Evolutionary conservation across 768 basidiomycete genomes (phyloP).

Genomic region (Leccinellum albellum): DNA sequence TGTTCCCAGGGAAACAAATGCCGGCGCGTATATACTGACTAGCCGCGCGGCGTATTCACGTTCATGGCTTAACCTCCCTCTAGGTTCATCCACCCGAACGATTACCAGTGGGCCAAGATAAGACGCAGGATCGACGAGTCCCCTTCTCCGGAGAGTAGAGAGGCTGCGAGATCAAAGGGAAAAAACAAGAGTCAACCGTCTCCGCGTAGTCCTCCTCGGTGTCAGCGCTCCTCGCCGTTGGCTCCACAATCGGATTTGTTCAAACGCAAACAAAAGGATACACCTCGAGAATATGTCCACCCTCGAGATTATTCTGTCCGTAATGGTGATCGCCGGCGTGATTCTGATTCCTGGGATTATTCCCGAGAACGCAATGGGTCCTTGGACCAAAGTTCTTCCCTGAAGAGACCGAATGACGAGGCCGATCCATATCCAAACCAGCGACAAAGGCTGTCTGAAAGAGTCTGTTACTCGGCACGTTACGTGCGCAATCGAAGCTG

Average conservation of each 20-base stretch:
- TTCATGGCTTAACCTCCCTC: conserved; percentile 5
- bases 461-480: conserved; percentile 19
- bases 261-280: conserved; percentile 27
- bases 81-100: conserved; percentile 51
- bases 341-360: conserved; percentile 22
- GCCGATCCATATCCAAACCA: conserved; percentile 23
- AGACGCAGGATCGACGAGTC: conserved; percentile 16
- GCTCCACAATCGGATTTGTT: conserved; percentile 45
- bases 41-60: conserved; percentile 2
- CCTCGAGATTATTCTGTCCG: conserved; percentile 17
- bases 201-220: conserved; percentile 17
- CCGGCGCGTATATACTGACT: conserved; percentile 37
- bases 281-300: conserved; percentile 20
- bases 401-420: conserved; percentile 28
- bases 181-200: conserved; percentile 21
- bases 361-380: conserved; percentile 18
- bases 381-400: conserved; percentile 13
- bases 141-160: conserved; percentile 22
- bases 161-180: conserved; percentile 19
- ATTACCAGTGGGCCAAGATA: conserved; percentile 38
- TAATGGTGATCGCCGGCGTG: conserved; percentile 22
- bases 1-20: conserved; percentile 48
- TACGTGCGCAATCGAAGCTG: conserved; percentile 1
- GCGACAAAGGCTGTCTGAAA: conserved; percentile 25
- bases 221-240: conserved; percentile 34